Evolutionary conservation across 305 asterid genomes (phyloP).

Genomic region (Fraxinus floribunda): DNA sequence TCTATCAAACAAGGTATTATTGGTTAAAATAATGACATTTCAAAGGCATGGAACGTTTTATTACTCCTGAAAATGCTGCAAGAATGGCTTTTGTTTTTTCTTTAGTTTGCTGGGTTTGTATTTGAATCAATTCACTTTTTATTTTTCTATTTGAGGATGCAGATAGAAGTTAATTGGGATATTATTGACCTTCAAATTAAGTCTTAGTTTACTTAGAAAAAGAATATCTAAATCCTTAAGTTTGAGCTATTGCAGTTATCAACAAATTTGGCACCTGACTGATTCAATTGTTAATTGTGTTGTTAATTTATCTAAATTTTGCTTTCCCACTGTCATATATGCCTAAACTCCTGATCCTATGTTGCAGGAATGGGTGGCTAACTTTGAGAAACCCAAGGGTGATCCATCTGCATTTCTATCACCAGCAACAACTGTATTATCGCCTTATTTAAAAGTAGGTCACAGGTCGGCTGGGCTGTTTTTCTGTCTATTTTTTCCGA

Average conservation of each 20-base stretch:
- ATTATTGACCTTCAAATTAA: neutral
- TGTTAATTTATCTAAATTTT: neutral
- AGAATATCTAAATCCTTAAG: neutral
- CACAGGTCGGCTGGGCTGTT: neutral
- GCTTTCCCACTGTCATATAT: neutral
- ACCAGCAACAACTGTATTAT: conserved; percentile 90
- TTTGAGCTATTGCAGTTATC: neutral
- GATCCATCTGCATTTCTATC: conserved; percentile 82
- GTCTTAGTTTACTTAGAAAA: neutral
- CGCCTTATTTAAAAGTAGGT: conserved; percentile 91
- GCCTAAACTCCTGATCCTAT: conserved; percentile 15
- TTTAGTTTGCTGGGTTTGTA: neutral
- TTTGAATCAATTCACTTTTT: neutral
- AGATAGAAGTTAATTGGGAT: neutral
- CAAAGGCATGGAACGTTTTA: neutral
- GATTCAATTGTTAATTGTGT: neutral
- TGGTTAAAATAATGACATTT: neutral
- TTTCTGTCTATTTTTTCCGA: conserved; percentile 20
- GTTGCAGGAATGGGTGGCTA: conserved; percentile 84
- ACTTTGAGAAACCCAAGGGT: conserved; percentile 96
- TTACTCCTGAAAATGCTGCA: conserved; percentile 8
- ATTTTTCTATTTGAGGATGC: neutral
- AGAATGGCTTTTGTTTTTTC: neutral
- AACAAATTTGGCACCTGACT: neutral
- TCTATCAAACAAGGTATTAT: conserved; percentile 61